A percentile compares a stretch with the other conserved stretches of the same genome.
Evolutionary conservation across 495 filamentous ascomycete genomes (phyloP).

Genomic region (Xylaria cubensis): DNA sequence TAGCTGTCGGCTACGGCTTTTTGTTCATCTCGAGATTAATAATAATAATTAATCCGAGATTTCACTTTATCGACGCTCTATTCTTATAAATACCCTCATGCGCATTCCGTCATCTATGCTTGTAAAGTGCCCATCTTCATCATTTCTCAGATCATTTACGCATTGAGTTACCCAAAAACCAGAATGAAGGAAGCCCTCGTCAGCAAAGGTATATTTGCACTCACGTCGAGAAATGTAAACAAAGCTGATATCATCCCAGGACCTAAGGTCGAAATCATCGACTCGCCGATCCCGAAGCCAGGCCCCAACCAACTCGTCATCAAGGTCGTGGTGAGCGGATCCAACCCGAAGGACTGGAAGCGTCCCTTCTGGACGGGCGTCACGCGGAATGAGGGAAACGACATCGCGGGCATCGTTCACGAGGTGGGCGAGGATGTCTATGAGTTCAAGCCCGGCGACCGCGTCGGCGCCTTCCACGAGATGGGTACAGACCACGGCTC

Average conservation of each 20-base stretch:
- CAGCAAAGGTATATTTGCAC: slow-evolving; percentile 39
- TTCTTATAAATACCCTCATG: background rate
- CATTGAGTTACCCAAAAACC: background rate
- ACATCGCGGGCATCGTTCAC: slow-evolving; percentile 74
- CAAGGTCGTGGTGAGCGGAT: slow-evolving; percentile 69
- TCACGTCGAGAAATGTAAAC: background rate
- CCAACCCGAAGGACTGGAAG: slow-evolving; percentile 87
- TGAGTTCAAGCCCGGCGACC: slow-evolving; percentile 70
- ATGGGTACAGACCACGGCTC: slow-evolving; percentile 58
- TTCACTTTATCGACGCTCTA: background rate
- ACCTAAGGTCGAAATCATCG: slow-evolving; percentile 64
- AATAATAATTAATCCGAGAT: background rate
- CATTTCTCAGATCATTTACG: background rate
- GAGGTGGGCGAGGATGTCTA: slow-evolving; percentile 64
- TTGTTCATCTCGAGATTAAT: background rate
- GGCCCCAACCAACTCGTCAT: slow-evolving; percentile 70
- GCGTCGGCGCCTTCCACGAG: slow-evolving; percentile 74
- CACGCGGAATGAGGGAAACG: slow-evolving; percentile 67
- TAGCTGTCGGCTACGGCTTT: background rate
- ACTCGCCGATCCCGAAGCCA: slow-evolving; percentile 68
- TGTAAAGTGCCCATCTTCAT: background rate
- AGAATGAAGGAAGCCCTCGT: slow-evolving; percentile 73
- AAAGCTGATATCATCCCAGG: slow-evolving; percentile 33
- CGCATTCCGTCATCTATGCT: background rate
- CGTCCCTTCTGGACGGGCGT: slow-evolving; percentile 32